Evolutionary conservation across 768 basidiomycete species (phyloP).

Genomic region (Trametes coccinea): DNA sequence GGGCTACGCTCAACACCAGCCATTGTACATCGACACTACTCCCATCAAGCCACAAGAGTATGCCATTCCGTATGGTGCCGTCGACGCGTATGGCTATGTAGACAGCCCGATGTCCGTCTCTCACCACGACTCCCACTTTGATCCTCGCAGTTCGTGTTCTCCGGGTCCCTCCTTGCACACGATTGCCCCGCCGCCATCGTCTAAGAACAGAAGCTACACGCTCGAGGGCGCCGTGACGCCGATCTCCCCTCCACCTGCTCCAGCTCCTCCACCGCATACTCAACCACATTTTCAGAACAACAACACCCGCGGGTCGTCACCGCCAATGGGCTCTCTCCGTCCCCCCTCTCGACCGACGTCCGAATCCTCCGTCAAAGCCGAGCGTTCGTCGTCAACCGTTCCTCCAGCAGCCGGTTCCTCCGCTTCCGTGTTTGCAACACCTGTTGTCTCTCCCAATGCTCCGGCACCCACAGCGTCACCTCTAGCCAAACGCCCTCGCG

Average conservation of each 20-base stretch:
- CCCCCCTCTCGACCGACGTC: not conserved
- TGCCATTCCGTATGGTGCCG: not conserved
- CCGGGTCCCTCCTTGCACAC: not conserved
- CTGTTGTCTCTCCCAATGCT: too few relatives aligned
- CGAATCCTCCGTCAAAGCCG: not conserved
- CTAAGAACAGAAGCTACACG: conserved; percentile 20
- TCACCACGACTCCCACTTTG: not conserved
- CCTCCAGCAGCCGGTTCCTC: not conserved
- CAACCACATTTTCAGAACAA: not conserved
- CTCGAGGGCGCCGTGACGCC: conserved; percentile 25
- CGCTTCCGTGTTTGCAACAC: not conserved
- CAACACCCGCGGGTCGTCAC: not conserved
- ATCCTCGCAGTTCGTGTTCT: not conserved
- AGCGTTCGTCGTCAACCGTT: not conserved
- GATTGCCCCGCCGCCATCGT: not conserved
- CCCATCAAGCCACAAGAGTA: not conserved
- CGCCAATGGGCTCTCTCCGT: conserved; percentile 8
- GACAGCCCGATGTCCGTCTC: conserved; percentile 2
- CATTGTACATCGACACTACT: conserved; percentile 2
- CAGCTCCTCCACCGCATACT: not conserved
- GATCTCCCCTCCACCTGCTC: conserved; percentile 8
- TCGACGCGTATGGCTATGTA: not conserved
- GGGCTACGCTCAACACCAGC: not conserved
- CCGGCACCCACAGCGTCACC: not conserved
- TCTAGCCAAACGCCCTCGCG: conserved; percentile 18